Evolutionary conservation across 2,329 filamentous ascomycete genomes (phyloP).

Genomic region (Stenocarpella maydis): DNA sequence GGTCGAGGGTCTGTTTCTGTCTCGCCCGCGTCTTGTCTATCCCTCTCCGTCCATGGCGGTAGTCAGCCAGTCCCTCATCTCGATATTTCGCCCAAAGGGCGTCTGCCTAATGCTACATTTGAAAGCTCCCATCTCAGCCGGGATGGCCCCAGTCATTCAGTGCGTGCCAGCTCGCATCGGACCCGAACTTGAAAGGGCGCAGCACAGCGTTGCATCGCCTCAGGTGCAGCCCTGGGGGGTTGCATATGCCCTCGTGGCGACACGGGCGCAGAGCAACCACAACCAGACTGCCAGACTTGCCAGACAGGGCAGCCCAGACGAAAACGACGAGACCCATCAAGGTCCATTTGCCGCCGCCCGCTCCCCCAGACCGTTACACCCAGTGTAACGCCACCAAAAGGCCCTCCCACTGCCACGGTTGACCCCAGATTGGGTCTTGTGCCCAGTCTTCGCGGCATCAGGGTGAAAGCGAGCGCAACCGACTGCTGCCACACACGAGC

Average conservation of each 20-base stretch:
- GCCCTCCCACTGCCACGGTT: background rate
- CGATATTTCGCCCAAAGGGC: conserved; percentile 18
- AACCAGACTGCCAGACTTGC: background rate
- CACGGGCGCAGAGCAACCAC: conserved; percentile 1
- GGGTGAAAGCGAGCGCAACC: conserved; percentile 27
- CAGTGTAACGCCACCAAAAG: conserved; percentile 22
- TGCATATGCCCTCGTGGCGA: conserved; percentile 23
- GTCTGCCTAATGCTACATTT: conserved; percentile 31
- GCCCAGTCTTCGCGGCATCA: conserved; percentile 1
- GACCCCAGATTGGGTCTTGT: background rate
- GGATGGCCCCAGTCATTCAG: conserved; percentile 29
- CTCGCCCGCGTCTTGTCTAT: background rate
- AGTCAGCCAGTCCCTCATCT: background rate
- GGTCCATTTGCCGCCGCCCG: conserved; percentile 19
- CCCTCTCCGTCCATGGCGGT: conserved; percentile 3
- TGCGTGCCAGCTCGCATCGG: conserved; percentile 27
- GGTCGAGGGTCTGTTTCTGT: background rate
- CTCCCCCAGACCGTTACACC: conserved; percentile 6
- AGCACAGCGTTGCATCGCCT: conserved; percentile 32
- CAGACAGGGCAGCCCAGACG: background rate
- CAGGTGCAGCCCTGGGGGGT: conserved; percentile 24
- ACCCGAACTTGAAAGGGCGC: conserved; percentile 14
- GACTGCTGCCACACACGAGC: background rate
- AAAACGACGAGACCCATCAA: conserved; percentile 20
- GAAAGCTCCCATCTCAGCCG: conserved; percentile 31